These are phyloP conservation scores for Pyrenochaeta sp. DNA, from an alignment of 2,329 filamentous ascomycete species.

Conservation along the genomic window DNA sequence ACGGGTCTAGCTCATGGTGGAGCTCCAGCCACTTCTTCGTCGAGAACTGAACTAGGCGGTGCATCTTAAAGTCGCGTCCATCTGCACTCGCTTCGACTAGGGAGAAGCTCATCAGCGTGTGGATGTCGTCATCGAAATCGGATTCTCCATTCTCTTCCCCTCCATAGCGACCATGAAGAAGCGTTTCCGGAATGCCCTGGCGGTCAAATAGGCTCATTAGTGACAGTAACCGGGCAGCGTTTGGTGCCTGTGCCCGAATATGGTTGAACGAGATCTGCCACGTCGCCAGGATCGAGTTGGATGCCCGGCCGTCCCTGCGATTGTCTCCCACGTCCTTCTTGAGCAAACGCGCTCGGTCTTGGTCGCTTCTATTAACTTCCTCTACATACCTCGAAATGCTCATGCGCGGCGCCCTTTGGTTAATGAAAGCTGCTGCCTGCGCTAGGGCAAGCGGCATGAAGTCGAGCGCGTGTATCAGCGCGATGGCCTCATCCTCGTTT, in stretches of 20 bases:
- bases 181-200: constrained; percentile 51
- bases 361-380: constrained; percentile 47
- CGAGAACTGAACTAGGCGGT: constrained; percentile 20
- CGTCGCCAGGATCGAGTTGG: constrained; percentile 49
- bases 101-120: constrained; percentile 4
- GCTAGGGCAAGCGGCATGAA: constrained; percentile 14
- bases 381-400: constrained; percentile 48
- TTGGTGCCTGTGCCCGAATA: constrained; percentile 34
- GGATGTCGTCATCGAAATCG: constrained; percentile 16
- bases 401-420: constrained; percentile 10
- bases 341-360: constrained; percentile 24
- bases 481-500: too few species aligned
- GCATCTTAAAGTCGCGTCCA: constrained; percentile 4
- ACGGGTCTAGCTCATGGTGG: constrained; percentile 6
- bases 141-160: neutral
- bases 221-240: constrained; percentile 54
- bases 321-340: constrained; percentile 29
- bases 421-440: constrained; percentile 47
- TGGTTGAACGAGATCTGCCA: constrained; percentile 47
- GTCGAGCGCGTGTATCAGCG: constrained; percentile 25
- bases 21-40: constrained; percentile 13
- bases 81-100: too few species aligned
- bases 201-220: constrained; percentile 59
- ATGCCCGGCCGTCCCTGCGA: constrained; percentile 41
- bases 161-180: constrained; percentile 28